phyloP scores from a whole-genome alignment of 176 grass and related monocot species.

The Juncus effusus region DNA sequence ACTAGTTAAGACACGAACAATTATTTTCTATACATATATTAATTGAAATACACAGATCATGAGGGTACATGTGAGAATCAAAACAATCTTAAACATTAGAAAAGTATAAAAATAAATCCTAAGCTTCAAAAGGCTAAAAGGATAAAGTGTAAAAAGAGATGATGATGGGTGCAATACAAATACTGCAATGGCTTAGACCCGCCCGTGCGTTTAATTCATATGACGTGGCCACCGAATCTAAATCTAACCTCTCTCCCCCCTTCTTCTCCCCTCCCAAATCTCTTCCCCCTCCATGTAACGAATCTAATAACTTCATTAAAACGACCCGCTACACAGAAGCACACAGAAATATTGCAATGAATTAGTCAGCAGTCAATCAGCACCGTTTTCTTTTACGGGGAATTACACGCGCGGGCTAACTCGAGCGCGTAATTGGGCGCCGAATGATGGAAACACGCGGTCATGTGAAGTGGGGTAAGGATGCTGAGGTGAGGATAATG shows the following conservation, averaged over 20 bases:
- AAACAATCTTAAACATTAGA: neutral
- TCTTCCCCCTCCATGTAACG: neutral
- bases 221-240: constrained; percentile 29
- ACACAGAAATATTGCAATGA: neutral
- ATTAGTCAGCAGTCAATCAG: neutral
- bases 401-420: constrained; percentile 7
- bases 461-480: constrained; percentile 3
- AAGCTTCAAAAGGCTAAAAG: neutral
- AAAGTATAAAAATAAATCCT: neutral
- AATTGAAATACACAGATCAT: neutral
- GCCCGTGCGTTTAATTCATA: constrained; percentile 30
- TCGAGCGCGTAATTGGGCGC: neutral
- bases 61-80: neutral
- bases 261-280: neutral
- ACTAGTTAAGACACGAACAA: no score
- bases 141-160: constrained; percentile 13
- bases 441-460: neutral
- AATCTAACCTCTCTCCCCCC: constrained; percentile 10
- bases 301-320: neutral
- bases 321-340: neutral
- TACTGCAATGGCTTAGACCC: constrained; percentile 18
- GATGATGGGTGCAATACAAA: constrained; percentile 17
- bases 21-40: neutral
- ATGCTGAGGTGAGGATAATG: constrained; percentile 1
- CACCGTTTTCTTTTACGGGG: neutral